phyloP scores from a whole-genome alignment of 352 stramenopile species.

The Globisporangium rhizosaccharum region DNA sequence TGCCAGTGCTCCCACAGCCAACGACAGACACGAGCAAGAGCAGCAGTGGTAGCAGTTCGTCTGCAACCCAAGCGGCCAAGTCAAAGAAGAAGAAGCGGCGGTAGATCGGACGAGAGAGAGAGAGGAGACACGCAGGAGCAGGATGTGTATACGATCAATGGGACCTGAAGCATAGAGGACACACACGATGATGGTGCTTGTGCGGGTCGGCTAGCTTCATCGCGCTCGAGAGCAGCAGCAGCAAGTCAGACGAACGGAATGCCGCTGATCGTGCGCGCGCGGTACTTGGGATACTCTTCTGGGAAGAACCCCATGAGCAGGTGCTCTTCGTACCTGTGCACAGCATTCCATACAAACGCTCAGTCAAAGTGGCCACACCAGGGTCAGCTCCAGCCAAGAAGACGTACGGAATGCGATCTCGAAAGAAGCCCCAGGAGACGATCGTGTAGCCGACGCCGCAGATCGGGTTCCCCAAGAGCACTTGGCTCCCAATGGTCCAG shows the following conservation, averaged over 20 bases:
- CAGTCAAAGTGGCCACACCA: background rate
- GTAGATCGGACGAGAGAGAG: slow-evolving; percentile 3
- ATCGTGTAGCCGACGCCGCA: slow-evolving; percentile 82
- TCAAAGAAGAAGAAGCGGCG: slow-evolving; percentile 34
- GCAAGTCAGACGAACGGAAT: slow-evolving; percentile 86
- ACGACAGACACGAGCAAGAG: slow-evolving; percentile 3
- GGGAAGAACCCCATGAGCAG: slow-evolving; percentile 89
- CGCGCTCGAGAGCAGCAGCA: background rate
- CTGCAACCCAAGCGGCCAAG: slow-evolving; percentile 31
- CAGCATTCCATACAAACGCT: background rate
- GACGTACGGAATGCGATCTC: slow-evolving; percentile 89
- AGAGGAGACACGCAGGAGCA: background rate
- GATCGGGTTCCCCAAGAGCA: slow-evolving; percentile 91
- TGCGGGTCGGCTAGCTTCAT: background rate
- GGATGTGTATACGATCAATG: background rate
- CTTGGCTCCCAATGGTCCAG: slow-evolving; percentile 94
- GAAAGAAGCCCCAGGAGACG: slow-evolving; percentile 94
- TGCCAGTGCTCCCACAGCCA: slow-evolving; percentile 17
- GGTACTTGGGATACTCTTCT: slow-evolving; percentile 90
- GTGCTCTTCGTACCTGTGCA: slow-evolving; percentile 87
- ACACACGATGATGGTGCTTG: background rate
- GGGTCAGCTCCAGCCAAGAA: background rate
- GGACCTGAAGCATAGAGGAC: background rate
- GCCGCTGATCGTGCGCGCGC: slow-evolving; percentile 81
- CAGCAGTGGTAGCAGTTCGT: slow-evolving; percentile 1